phyloP scores from a whole-genome alignment of 2,329 filamentous ascomycete genomes.

The Trichoderma citrinoviride region DNA sequence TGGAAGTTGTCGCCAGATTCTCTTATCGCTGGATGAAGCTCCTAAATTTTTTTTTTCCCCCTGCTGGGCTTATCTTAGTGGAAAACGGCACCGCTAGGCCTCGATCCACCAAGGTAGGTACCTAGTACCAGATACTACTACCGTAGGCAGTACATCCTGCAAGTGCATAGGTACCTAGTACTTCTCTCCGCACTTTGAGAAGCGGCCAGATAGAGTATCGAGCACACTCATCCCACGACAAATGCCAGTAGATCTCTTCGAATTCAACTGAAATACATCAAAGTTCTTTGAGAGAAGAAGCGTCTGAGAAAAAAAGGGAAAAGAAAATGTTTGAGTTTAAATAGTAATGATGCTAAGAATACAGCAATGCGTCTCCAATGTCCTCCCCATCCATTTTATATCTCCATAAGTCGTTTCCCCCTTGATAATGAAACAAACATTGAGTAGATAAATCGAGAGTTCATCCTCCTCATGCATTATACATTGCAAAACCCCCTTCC shows the following conservation, averaged over 20 bases:
- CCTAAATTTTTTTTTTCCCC: conserved; percentile 13
- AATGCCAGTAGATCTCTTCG: not conserved
- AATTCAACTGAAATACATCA: too few species aligned
- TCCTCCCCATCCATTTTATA: conserved; percentile 16
- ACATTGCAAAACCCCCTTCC: not conserved
- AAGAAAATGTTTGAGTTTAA: not conserved
- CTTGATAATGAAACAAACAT: conserved; percentile 2
- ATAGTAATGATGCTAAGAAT: conserved; percentile 19
- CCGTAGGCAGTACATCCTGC: too few species aligned
- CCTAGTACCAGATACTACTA: too few species aligned
- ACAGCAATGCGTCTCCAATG: conserved; percentile 12
- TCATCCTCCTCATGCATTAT: conserved; percentile 18
- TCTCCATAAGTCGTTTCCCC: not conserved
- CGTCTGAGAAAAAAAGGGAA: not conserved
- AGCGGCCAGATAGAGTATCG: too few species aligned
- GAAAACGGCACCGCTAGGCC: conserved; percentile 5
- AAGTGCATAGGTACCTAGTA: not conserved
- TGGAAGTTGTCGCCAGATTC: not conserved
- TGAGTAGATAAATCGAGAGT: conserved; percentile 5
- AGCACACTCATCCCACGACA: not conserved
- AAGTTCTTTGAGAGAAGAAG: too few species aligned
- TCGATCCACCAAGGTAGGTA: conserved; percentile 20
- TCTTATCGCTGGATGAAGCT: conserved; percentile 10
- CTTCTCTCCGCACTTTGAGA: too few species aligned
- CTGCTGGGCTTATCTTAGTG: not conserved